Evolutionary conservation across 2,329 filamentous ascomycete genomes (phyloP).

Genomic region (Trichoderma breve): DNA sequence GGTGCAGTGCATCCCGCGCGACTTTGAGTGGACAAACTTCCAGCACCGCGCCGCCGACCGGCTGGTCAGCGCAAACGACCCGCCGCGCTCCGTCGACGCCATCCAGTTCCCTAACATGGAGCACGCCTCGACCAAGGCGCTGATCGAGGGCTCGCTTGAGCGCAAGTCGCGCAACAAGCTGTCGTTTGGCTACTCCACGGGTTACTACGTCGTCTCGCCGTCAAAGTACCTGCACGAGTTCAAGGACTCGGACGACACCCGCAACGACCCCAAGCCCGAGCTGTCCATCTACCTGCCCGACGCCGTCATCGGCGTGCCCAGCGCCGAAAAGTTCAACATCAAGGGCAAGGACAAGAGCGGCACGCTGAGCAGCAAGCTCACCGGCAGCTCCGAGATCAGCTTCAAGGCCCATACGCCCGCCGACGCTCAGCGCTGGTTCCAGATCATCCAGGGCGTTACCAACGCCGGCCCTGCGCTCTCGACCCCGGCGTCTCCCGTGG

Average conservation of each 20-base stretch:
- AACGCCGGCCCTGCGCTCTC: conserved; percentile 45
- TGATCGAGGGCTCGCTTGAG: conserved; percentile 86
- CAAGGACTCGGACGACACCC: conserved; percentile 78
- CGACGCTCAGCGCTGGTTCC: conserved; percentile 84
- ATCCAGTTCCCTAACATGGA: conserved; percentile 87
- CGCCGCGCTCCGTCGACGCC: conserved; percentile 69
- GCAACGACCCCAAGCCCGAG: conserved; percentile 76
- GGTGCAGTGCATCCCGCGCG: conserved; percentile 71
- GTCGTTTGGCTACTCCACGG: conserved; percentile 70
- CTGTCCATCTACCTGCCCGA: conserved; percentile 90
- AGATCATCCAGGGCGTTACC: conserved; percentile 63
- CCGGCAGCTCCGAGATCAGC: conserved; percentile 72
- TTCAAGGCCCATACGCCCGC: conserved; percentile 84
- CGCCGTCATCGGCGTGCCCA: conserved; percentile 69
- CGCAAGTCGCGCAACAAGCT: conserved; percentile 87
- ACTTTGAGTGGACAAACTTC: conserved; percentile 94
- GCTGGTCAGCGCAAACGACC: conserved; percentile 74
- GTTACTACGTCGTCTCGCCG: conserved; percentile 88
- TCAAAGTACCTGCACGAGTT: conserved; percentile 92
- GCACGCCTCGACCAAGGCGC: conserved; percentile 72
- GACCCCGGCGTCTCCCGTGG: conserved; percentile 9
- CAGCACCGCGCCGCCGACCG: conserved; percentile 65
- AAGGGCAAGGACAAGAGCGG: conserved; percentile 91
- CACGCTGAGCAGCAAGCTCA: conserved; percentile 76
- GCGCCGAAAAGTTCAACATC: conserved; percentile 83